Evolutionary conservation across 2,329 filamentous ascomycete genomes (phyloP), one percentile per base, ranked within the genome.

Genomic region (Periglandula ipomoeae): DNA sequence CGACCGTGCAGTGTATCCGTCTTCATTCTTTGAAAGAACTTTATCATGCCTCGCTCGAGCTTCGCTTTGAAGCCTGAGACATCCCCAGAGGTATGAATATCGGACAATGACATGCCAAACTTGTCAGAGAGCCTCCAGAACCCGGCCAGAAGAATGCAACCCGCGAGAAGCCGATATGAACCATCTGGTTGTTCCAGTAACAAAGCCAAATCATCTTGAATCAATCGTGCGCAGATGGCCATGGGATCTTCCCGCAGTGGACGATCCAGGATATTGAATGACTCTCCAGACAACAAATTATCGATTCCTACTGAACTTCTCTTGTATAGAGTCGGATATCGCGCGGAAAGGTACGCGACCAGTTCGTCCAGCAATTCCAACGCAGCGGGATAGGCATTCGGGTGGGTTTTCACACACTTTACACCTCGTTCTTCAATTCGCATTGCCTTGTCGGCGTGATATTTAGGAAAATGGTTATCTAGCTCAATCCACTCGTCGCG

Each of bases 61-160:
- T 87, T 88, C 56, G 79, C 71, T 51, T 75, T 75, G 70, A 76
- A 90, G 42, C 82, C 81, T 0, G 87, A 86, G 0, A 95, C 89
- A 53, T 86, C 74, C 41, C 84, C 88, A 0, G 78, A 82, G 0
- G 82, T 88, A 66, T 94, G 88, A 56, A 95, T 90, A 49, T 90
- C 82, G 0, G 80, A 82, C 6, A 94, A 69, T 1, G 76, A 73
- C 87, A 93, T 90, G 22, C 85, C 84, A 59, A 84, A 79, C 65
- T 95, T 94, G 61, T 94, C 87, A 49, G 80, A 72, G 1, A 94
- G 71, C 3, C 86, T 78, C 88, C 88, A 94, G 72, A 94, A 94
- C 0, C 88, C 88, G 0, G 88, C 77, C 0, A 94, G 74, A 3
- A 93, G 72, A 50, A 93, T 82, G 0, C 84, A 76, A 0, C 87